These are phyloP conservation scores for Malania oleifera DNA, from an alignment of 164 flowering plant species.

Conservation along the genomic window DNA sequence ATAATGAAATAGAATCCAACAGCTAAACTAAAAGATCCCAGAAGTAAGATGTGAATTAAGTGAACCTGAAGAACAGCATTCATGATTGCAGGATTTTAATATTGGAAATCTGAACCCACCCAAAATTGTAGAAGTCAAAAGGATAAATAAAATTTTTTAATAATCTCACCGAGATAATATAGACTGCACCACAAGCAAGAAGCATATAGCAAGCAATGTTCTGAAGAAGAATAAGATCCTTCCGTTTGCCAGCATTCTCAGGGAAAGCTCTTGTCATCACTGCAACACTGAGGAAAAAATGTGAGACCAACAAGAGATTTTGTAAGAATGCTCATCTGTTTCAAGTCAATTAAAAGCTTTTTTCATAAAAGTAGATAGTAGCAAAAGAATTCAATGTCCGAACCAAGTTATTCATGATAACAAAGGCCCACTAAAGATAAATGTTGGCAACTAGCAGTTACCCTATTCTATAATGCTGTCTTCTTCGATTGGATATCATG, in stretches of 20 bases:
- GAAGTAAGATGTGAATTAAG: too few relatives aligned
- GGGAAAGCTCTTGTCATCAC: constrained; percentile 98
- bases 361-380: too few relatives aligned
- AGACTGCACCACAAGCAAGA: constrained; percentile 73
- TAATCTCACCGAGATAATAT: constrained; percentile 54
- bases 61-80: not conserved
- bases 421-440: too few relatives aligned
- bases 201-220: constrained; percentile 84
- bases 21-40: not conserved
- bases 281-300: constrained; percentile 60
- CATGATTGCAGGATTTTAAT: too few relatives aligned
- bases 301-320: too few relatives aligned
- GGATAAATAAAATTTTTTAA: not conserved
- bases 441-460: too few relatives aligned
- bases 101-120: too few relatives aligned
- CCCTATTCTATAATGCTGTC: not conserved
- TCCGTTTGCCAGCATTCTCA: constrained; percentile 28
- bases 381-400: not conserved
- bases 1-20: not conserved
- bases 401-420: not conserved
- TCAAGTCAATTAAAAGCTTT: not conserved
- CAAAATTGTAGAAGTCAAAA: not conserved
- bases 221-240: constrained; percentile 63
- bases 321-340: too few relatives aligned
- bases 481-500: not conserved